A percentile compares a stretch with the other conserved stretches of the same genome.
Conservation (phyloP, 225 moss, liverwort and hornwort species). For the Pleurozium schreberi region DNA sequence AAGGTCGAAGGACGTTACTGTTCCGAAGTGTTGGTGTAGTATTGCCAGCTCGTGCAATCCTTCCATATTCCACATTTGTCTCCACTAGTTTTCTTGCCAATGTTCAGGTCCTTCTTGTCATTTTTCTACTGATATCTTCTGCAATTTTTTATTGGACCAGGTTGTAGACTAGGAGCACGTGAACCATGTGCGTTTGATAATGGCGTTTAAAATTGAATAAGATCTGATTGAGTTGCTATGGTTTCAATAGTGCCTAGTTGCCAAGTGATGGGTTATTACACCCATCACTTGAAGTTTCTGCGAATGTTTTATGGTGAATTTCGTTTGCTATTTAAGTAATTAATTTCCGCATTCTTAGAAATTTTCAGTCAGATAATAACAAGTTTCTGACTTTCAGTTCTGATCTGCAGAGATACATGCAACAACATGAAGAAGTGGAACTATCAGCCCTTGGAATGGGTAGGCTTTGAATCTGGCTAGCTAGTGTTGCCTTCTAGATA, state of each 20-base stretch:
- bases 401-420: slow-evolving; percentile 54
- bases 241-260: background rate
- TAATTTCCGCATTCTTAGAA: background rate
- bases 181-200: background rate
- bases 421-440: slow-evolving; percentile 62
- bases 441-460: slow-evolving; percentile 63
- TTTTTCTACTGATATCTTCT: background rate
- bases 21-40: background rate
- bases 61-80: background rate
- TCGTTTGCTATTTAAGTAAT: background rate
- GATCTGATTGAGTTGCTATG: background rate
- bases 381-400: background rate
- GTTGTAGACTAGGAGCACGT: background rate
- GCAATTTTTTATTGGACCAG: background rate
- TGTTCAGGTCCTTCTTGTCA: background rate
- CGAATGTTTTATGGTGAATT: background rate
- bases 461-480: background rate
- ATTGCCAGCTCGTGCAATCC: background rate
- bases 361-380: background rate
- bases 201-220: background rate
- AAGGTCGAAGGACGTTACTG: background rate
- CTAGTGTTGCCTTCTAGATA: background rate
- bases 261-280: background rate
- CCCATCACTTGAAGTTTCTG: background rate
- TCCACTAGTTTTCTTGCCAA: background rate